Base-by-base conservation (phyloP, 106 monocot genomes). In the Platanthera zijinensis region DNA sequence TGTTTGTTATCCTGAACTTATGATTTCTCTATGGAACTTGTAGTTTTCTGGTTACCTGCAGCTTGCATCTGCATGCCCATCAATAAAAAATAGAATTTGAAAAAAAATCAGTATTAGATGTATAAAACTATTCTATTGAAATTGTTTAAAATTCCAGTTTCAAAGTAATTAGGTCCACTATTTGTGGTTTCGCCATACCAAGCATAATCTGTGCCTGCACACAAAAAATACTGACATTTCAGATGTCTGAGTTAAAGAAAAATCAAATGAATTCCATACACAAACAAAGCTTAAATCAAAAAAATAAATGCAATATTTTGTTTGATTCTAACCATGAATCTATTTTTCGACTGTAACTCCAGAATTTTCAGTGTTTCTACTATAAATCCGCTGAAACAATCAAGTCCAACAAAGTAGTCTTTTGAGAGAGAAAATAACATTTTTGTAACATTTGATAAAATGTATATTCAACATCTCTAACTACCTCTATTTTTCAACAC, bases 171-270 rank as follows among this genome's bases (percentile, higher is more conserved):
- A 75, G 53, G 77, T 79, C 30, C 56, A 96, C 96, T 84, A 87
- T 84, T 74, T 92, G 96, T 71, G 88, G 96, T 9, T 86, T 77
- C 56, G 83, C 92, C 85, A 96, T 78, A 28, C 92, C 92, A 68
- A 96, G 87, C 85, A 96, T 96, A 85, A 96, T 90, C 67, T 89
- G 87, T 69, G 83, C 88, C 92, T 96, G 93, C 69, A 25, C 25
- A 75, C 50, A 46, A 76, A 19, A 75, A 48, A 15, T 52, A 50
- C 2, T 12, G 6, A 71, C 9, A 72, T n/a, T 18, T 51, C 0
- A 51, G 50, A 72, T 49, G 63, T 21, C n/a, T n/a, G n/a, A n/a
- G n/a, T 63, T 25, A 63, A 8, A 6, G 18, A 63, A 7, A 63
- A 30, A 59, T 6, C 6, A 9, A 25, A 25, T 25, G 25, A 30